Evolutionary conservation across 2,329 filamentous ascomycete genomes (phyloP), one percentile per base, ranked within the genome.

Genomic region (Neonectria punicea): DNA sequence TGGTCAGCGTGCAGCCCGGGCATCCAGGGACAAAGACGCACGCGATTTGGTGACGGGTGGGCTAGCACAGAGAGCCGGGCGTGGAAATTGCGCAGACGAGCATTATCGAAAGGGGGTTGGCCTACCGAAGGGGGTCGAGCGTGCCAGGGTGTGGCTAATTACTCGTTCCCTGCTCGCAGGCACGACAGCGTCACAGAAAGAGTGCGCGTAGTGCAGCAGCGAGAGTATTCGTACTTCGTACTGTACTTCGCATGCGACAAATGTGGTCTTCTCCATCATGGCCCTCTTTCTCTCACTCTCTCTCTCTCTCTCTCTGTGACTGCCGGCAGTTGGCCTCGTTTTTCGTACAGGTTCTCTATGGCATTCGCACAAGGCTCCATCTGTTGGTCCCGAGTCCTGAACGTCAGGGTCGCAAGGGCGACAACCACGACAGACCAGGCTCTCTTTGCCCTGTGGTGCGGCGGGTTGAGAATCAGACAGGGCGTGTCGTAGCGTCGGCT

Each of bases 121-220:
- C 46, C 39, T 44, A 32, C 50, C 22, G 28, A 41, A 54, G 47
- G 50, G 49, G 30, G 25, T 36, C n/a, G 58, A 53, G 49, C 58
- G 59, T 66, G 61, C 69, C 70, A 70, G 70, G 70, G 69, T 73
- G 63, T 72, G 69, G 69, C 69, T 69, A 64, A 68, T 69, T 62
- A 66, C 66, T 66, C 67, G 63, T 68, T 63, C 46, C 63, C 51
- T 43, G 39, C 34, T 51, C 36, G 47, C 56, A 54, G 44, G 49
- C 49, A 56, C 39, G 25, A 46, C 39, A 28, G 62, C 65, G 65
- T 68, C 66, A 51, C 53, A 70, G 67, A 66, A 25, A 67, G 62
- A 68, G 70, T 70, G 55, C 49, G 43, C 20, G 30, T 50, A 41
- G 44, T 11, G 36, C 32, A 61, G 53, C 44, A 13, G 36, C 51